Conservation (phyloP, 2,329 filamentous ascomycete species). For the Cladorrhinum sp. region DNA sequence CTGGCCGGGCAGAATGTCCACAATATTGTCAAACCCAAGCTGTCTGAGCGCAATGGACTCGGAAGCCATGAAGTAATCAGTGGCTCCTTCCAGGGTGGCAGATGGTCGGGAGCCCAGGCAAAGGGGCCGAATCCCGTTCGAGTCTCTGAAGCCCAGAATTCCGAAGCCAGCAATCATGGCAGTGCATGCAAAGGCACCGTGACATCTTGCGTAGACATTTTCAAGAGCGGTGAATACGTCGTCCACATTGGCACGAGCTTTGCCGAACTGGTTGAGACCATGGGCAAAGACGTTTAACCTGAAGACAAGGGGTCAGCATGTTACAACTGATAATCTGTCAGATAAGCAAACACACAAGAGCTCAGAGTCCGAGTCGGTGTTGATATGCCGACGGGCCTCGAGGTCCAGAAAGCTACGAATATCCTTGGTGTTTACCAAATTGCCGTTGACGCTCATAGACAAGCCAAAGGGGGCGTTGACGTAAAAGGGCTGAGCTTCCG, state of each 20-base stretch:
- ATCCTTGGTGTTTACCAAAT: constrained; percentile 73
- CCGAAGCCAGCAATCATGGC: constrained; percentile 83
- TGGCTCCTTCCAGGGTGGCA: constrained; percentile 54
- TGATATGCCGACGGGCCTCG: constrained; percentile 80
- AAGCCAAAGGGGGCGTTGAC: constrained; percentile 85
- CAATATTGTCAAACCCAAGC: constrained; percentile 72
- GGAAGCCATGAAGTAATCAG: constrained; percentile 87
- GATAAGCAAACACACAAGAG: constrained; percentile 35
- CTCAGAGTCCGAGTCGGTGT: constrained; percentile 85
- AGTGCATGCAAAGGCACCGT: constrained; percentile 78
- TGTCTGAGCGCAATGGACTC: constrained; percentile 81
- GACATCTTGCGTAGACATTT: constrained; percentile 69
- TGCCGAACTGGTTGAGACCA: constrained; percentile 78
- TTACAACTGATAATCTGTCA: not conserved
- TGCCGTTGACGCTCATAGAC: constrained; percentile 76
- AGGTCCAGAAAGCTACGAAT: constrained; percentile 70
- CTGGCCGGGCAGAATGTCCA: constrained; percentile 77
- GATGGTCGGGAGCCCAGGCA: constrained; percentile 72
- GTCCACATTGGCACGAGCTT: constrained; percentile 76
- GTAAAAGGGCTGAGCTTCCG: constrained; percentile 89
- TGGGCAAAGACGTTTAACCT: constrained; percentile 87
- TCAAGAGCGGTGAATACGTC: constrained; percentile 73
- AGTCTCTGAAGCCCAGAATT: constrained; percentile 73
- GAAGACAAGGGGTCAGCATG: not conserved
- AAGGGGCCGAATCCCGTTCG: constrained; percentile 79